Evolutionary conservation across 495 filamentous ascomycete species (phyloP), one percentile per base, ranked within the genome.

Genomic region (Evernia prunastri): DNA sequence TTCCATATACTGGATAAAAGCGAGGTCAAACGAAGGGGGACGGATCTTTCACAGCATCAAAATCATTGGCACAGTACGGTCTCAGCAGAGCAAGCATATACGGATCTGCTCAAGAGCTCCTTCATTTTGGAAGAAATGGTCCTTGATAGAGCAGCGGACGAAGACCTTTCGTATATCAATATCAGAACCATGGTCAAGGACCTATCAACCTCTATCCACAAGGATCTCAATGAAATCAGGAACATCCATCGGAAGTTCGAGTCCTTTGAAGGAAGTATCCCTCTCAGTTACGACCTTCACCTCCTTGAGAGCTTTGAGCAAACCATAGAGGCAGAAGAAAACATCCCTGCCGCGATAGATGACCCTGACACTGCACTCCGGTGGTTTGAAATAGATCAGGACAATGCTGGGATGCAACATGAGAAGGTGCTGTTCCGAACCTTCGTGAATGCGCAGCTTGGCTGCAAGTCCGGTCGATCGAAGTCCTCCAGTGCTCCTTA

Each of bases 221-320:
- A 51, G 15, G 64, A 66, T 47, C 51, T 66, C 23, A 20, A 29
- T 20, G 47, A 54, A 27, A 40, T 20, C 25, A 51, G 54, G 31
- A 40, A 33, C 36, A 10, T 25, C 23, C 20, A 36, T 36, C 43
- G 43, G 13, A 39, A 42, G 18, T 7, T 59, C 2, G 23, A 29
- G 31, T 35, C 29, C 17, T 51, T 27, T 47, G 40, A 27, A 17
- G 54, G 27, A 6, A 4, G 27, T 54, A 18, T 39, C 7, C 45
- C 33, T 33, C 51, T 64, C 8, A 59, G 36, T 37, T 53, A 60
- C 36, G 56, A 60, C 10, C 47, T 67, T 8, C 36, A 63, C 15
- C 49, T 67, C 23, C 45, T 67, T 20, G 65, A 67, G 60, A 60
- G 57, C 42, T 67, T 67, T 35, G 43, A 67, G 61, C 65, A 67